Evolutionary conservation across 1,139 yeast species (phyloP), one percentile per base, ranked within the genome.

Genomic region (Zygoascus sp.): DNA sequence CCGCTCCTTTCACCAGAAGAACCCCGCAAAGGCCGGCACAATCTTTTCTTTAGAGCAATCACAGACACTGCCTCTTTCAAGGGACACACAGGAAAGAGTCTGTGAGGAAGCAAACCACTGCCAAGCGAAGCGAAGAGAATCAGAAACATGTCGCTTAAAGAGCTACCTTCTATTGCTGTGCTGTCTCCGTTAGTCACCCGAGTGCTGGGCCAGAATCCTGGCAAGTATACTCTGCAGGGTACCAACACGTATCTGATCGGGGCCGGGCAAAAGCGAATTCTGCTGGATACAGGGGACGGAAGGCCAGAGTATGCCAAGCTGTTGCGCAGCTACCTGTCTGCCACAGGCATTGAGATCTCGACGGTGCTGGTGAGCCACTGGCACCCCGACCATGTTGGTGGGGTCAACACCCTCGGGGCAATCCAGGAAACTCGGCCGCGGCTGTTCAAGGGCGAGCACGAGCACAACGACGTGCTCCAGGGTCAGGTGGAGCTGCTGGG

Each of bases 201-300:
- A 11, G 51, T 68, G n/a, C 60, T 68, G 30, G 73, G 71, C 27
- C 59, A 61, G 46, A 68, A 68, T 48, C 69, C 72, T 1, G 66
- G 71, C 15, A 59, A 59, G 46, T 68, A 65, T 54, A 65, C 70
- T 2, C 59, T 68, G 3, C 72, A 68, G 47, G 73, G 73, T 20
- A 68, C 72, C n/a, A 68, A 68, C 53, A 68, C 73, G 2, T 68
- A 68, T 50, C 55, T 68, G 25, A 57, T 68, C 5, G 73, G 73
- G 21, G 44, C 55, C 6, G 72, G 72, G 16, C 41, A 44, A 10
- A 50, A 54, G 28, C 57, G 71, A 35, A 53, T 68, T 17, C 58
- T 68, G 38, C 53, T 68, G 16, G 73, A 68, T 50, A 61, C 72
- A 3, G 72, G 72, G n/a, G 68, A 65, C 21, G 71, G 70, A 10